phyloP scores from a whole-genome alignment of 768 basidiomycete species.

The Podaxis sp. region DNA sequence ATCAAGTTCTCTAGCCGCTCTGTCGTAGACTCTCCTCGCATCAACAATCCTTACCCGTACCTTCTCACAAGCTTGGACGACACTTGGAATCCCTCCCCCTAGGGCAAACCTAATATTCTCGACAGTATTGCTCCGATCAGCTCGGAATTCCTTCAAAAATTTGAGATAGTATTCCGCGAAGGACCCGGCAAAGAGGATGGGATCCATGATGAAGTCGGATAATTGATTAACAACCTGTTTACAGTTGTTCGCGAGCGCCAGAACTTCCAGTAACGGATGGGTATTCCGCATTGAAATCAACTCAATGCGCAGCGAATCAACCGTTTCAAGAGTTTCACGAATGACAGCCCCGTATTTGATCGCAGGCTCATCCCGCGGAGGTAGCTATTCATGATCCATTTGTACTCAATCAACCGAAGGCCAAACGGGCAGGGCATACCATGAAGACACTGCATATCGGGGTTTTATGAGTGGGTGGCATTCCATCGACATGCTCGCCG shows the following conservation, averaged over 20 bases:
- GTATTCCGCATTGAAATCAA: conserved; percentile 5
- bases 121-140: not conserved
- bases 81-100: conserved; percentile 5
- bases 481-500: not conserved
- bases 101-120: conserved; percentile 1
- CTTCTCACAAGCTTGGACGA: not conserved
- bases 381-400: not conserved
- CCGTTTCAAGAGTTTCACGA: conserved; percentile 1
- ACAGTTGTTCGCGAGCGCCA: conserved; percentile 6
- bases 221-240: not conserved
- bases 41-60: not conserved
- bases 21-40: not conserved
- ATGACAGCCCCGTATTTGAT: not conserved
- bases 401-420: not conserved
- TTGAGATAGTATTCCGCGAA: conserved; percentile 10
- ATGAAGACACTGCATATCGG: not conserved
- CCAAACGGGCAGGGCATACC: not conserved
- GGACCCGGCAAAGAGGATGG: conserved; percentile 3
- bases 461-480: not conserved
- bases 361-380: not conserved
- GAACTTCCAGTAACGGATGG: not conserved
- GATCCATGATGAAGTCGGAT: not conserved
- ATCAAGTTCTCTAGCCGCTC: not conserved
- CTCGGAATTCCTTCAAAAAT: not conserved
- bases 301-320: conserved; percentile 2